phyloP scores from a whole-genome alignment of 257 asterid genomes.

The Salvia miltiorrhiza region DNA sequence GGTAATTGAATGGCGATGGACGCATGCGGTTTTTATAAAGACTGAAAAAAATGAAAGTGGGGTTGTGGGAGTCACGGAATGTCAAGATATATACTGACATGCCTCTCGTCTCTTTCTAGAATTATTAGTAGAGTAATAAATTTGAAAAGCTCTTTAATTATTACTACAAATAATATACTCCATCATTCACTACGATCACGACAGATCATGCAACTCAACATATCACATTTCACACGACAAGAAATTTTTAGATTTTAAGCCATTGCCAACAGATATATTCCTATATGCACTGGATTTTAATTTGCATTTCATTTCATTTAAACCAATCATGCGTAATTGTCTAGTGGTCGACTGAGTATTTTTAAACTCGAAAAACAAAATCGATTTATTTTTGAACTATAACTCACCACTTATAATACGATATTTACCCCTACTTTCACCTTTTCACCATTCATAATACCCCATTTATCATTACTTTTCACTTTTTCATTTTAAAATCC shows the following conservation, averaged over 20 bases:
- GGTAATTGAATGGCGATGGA: slow-evolving; percentile 3
- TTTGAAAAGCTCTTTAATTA: slow-evolving; percentile 25
- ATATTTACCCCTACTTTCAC: no score
- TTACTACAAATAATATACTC: background rate
- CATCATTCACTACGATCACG: slow-evolving; percentile 8
- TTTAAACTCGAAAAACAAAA: no score
- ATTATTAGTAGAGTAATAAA: slow-evolving; percentile 28
- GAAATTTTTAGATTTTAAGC: background rate
- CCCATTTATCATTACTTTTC: no score
- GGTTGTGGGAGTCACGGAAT: slow-evolving; percentile 53
- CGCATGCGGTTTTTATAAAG: slow-evolving; percentile 36
- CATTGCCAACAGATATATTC: no score
- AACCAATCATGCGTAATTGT: no score
- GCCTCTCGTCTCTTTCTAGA: slow-evolving; percentile 22
- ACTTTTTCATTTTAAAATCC: no score
- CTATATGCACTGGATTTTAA: no score
- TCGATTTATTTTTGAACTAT: no score
- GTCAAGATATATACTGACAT: slow-evolving; percentile 41
- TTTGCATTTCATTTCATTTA: no score
- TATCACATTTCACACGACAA: background rate
- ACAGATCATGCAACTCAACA: slow-evolving; percentile 11
- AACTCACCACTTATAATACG: no score
- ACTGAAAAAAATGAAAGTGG: slow-evolving; percentile 8
- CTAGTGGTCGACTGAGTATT: no score
- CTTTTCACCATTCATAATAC: no score